phyloP scores from a whole-genome alignment of 352 stramenopile genomes.

The Phytophthora brassicae region DNA sequence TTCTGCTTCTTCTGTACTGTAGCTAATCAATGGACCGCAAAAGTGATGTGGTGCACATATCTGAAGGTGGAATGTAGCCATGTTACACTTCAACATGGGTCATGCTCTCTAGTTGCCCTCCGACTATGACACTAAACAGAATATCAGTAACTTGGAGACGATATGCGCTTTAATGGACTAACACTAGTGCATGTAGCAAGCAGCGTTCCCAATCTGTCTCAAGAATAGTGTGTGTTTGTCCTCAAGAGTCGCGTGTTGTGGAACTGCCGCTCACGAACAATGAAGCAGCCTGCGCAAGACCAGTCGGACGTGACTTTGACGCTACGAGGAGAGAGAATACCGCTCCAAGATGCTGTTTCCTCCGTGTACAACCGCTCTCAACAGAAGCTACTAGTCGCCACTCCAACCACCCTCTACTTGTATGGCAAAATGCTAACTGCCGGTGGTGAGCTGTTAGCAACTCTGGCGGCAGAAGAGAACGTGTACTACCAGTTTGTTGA shows the following conservation, averaged over 20 bases:
- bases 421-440: constrained; percentile 48
- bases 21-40: constrained; percentile 24
- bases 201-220: background rate
- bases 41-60: background rate
- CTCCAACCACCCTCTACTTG: constrained; percentile 34
- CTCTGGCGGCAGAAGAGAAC: constrained; percentile 39
- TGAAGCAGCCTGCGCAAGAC: background rate
- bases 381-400: constrained; percentile 47
- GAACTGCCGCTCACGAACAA: background rate
- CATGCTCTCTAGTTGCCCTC: background rate
- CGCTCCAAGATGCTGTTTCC: constrained; percentile 39
- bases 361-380: constrained; percentile 40
- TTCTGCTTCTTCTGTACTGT: constrained; percentile 8
- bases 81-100: constrained; percentile 9
- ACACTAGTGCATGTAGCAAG: background rate
- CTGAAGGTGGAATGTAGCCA: background rate
- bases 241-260: constrained; percentile 8
- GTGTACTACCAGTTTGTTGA: constrained; percentile 46
- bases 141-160: no score
- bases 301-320: constrained; percentile 37
- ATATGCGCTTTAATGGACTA: no score
- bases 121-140: no score
- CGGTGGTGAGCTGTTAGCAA: constrained; percentile 40
- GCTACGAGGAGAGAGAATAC: constrained; percentile 48
- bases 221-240: background rate